A percentile compares a stretch with the other conserved stretches of the same genome.
phyloP scores from a whole-genome alignment of 192 early-diverging fungal species.

The Polychytrium aggregatum region DNA sequence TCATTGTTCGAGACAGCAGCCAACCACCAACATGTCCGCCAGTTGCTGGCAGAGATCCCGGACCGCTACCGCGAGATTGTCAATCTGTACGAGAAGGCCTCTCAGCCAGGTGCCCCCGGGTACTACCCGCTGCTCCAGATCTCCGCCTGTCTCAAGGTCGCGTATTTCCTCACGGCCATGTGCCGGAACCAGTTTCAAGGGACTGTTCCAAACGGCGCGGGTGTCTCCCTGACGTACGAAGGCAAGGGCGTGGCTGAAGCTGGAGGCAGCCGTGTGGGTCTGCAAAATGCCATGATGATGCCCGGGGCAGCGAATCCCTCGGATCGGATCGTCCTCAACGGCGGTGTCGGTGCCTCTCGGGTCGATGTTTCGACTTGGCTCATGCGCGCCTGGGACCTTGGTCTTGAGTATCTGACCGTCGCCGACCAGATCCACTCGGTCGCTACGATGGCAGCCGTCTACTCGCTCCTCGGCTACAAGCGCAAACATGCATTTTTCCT shows the following conservation, averaged over 20 bases:
- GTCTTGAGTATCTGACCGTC: conserved; percentile 41
- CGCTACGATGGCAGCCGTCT: conserved; percentile 46
- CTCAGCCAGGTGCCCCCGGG: conserved; percentile 8
- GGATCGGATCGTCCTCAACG: conserved; percentile 9
- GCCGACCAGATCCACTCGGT: conserved; percentile 44
- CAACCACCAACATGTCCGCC: conserved; percentile 7
- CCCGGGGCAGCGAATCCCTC: no score
- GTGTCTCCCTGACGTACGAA: conserved; percentile 12
- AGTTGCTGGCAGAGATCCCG: conserved; percentile 42
- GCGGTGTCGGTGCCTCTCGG: conserved; percentile 7
- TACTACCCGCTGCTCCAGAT: conserved; percentile 51
- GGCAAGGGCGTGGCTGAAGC: conserved; percentile 20
- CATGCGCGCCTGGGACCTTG: conserved; percentile 37
- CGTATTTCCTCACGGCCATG: conserved; percentile 47
- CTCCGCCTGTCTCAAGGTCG: conserved; percentile 55
- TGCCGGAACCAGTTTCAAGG: conserved; percentile 21
- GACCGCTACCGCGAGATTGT: conserved; percentile 60
- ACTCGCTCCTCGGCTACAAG: conserved; percentile 40
- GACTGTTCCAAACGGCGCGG: conserved; percentile 27
- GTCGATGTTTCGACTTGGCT: conserved; percentile 53
- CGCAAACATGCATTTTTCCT: conserved; percentile 65
- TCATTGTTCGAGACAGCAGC: no score
- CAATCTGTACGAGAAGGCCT: conserved; percentile 43
- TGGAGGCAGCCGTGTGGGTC: no score
- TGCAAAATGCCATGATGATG: no score